A percentile compares a stretch with the other conserved stretches of the same genome.
Conservation (phyloP, 768 basidiomycete species). For the Lactarius hengduanensis region DNA sequence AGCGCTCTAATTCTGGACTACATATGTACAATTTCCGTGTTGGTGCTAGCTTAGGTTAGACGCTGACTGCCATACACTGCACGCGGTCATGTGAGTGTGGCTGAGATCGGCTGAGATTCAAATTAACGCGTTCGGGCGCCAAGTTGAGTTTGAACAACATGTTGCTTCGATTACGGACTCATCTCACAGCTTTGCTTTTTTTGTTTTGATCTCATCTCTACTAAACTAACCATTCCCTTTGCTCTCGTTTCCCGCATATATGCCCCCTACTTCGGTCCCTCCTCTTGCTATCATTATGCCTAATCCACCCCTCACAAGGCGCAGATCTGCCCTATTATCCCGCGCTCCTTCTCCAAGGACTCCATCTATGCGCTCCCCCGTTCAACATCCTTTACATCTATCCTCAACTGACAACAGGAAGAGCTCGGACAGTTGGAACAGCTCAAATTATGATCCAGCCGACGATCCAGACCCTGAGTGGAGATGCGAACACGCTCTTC, state of each 20-base stretch:
- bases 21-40: no score
- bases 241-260: conserved; percentile 32
- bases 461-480: conserved; percentile 69
- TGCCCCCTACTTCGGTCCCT: conserved; percentile 46
- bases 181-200: conserved; percentile 14
- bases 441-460: conserved; percentile 63
- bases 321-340: conserved; percentile 52
- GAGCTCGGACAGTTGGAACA: conserved; percentile 84
- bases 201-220: conserved; percentile 20
- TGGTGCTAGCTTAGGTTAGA: no score
- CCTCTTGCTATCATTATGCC: conserved; percentile 62
- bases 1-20: no score
- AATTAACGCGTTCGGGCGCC: conserved; percentile 20
- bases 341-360: conserved; percentile 48
- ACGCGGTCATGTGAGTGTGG: conserved; percentile 21
- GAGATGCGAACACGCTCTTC: conserved; percentile 67
- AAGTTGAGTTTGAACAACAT: conserved; percentile 23
- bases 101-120: conserved; percentile 19
- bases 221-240: conserved; percentile 27
- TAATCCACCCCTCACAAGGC: conserved; percentile 52
- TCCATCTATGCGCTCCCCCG: conserved; percentile 57
- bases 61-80: background rate
- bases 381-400: conserved; percentile 53
- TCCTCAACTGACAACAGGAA: conserved; percentile 50
- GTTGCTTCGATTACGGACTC: conserved; percentile 7